Evolutionary conservation across 768 basidiomycete genomes (phyloP), one percentile per base, ranked within the genome.

Genomic region (Paxillus rubicundulus): DNA sequence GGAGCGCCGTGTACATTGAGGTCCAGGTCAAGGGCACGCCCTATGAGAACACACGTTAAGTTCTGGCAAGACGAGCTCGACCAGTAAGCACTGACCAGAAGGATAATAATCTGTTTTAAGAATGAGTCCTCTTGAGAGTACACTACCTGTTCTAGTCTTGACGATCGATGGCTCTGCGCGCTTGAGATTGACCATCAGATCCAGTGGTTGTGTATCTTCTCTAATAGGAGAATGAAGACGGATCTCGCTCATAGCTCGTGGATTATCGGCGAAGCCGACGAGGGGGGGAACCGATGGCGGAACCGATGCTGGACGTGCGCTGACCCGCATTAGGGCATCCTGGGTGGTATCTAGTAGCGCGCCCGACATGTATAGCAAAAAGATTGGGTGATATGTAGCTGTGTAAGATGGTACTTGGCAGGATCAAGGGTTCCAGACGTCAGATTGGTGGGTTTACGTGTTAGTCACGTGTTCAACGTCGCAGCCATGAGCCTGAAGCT

Each of bases 1-100:
- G 96, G 94, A 16, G 96, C 96, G 32, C 97, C 96, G 64, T 93
- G 87, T 9, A 99, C 78, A 52, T 89, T 92, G 24, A 98, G 77
- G 62, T 96, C 92, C 2, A 98, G 80, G 65, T 96, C 91, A 39
- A 94, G 75, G 4, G 93, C 93, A 57, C 94, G 82, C 39, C 91
- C 91, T 92, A 54, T 45, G 13, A 28, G 33, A 36, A 24, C 33
- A 43, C 24, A 32, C 49, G 39, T n/a, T 56, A 45, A 61, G 45
- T 44, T 17, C 32, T 34, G n/a, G 38, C 38, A 33, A 33, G 18
- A 21, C 16, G 36, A 49, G 28, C 14, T 41, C 8, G 16, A 27
- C 9, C 32, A 21, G 51, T 34, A 53, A 37, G 61, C 66, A 57
- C 66, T 30, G 54, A 83, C 87, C 87, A 54, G 87, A 87, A 32